Base-by-base conservation (phyloP, 805 yeast species). In the Kluyveromyces starmeri region DNA sequence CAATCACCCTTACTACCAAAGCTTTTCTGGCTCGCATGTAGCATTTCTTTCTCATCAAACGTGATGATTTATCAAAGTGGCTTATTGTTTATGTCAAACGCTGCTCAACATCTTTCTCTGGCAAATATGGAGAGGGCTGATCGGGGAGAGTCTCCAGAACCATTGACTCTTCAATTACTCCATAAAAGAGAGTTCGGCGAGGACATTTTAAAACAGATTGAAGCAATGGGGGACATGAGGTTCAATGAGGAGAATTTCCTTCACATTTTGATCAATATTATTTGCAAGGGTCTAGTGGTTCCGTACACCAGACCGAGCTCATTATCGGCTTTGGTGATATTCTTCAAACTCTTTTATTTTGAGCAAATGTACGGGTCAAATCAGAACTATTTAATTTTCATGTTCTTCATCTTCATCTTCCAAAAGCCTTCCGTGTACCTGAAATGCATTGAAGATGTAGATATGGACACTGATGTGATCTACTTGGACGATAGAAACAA, bases 261-360 rank as follows among this genome's bases (percentile, higher is more conserved):
- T 37, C 63, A 66, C 19, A 62, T 73, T 13, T 50, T 79, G 22
- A 51, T 73, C 20, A 60, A 63, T 28, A 47, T 70, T 14, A 55
- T 73, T 13, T 61, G 71, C 4, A 75, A 70, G 47, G 89, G 88
- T 0, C 53, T 79, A 26, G 68, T 71, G 23, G 55, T 73, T 7
- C 74, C 84, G 6, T 75, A 71, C 37, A 63, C 78, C 14, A 70
- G 68, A 38, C 67, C 65, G 7, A 58, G 65, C 2, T 69, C 83
- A 0, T 48, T 72, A 21, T 59, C 56, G 1, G 61, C 71, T 16
- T 47, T 78, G 44, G 62, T 60, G 32, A 47, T 55, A 1, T 51
- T 73, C 16, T 67, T 73, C 48, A 57, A 58, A 15, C 55, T 65
- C 13, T 58, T 77, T 41, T 65, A 61, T 38, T 47, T 45, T 20